A percentile compares a stretch with the other conserved stretches of the same genome.
These are phyloP conservation scores for Calonectria montana DNA, from an alignment of 2,329 filamentous ascomycete species.

Conservation along the genomic window DNA sequence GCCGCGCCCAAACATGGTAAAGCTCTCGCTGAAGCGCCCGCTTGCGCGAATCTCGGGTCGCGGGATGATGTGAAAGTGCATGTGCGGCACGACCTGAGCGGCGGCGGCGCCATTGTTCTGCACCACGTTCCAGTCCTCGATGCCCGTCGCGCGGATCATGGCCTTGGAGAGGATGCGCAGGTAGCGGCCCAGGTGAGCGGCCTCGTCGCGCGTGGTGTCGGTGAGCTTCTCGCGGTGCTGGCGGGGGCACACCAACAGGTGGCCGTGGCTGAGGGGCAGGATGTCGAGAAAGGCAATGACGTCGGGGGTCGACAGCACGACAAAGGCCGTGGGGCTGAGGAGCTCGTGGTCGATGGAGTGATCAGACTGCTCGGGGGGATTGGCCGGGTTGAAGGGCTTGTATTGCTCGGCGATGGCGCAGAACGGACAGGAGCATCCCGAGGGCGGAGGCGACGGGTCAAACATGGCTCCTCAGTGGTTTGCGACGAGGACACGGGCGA, in stretches of 20 bases:
- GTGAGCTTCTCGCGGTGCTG: slow-evolving; percentile 82
- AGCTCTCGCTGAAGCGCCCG: slow-evolving; percentile 69
- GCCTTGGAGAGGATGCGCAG: slow-evolving; percentile 80
- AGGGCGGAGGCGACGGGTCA: slow-evolving; percentile 50
- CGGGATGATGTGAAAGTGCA: slow-evolving; percentile 95
- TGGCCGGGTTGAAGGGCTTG: slow-evolving; percentile 56
- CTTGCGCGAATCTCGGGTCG: slow-evolving; percentile 74
- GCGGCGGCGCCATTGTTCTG: slow-evolving; percentile 94
- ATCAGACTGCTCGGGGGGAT: slow-evolving; percentile 54
- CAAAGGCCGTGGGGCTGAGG: slow-evolving; percentile 61
- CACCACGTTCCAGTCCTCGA: slow-evolving; percentile 93
- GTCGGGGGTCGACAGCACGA: slow-evolving; percentile 82
- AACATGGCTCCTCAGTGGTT: slow-evolving; percentile 40
- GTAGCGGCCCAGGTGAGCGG: slow-evolving; percentile 73
- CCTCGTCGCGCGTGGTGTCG: slow-evolving; percentile 73
- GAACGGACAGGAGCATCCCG: slow-evolving; percentile 65
- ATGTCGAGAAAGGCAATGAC: slow-evolving; percentile 94
- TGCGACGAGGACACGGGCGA: neutral
- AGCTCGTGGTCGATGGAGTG: slow-evolving; percentile 45
- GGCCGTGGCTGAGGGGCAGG: slow-evolving; percentile 84
- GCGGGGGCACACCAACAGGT: slow-evolving; percentile 85
- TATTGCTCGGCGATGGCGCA: slow-evolving; percentile 68
- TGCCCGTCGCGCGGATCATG: slow-evolving; percentile 74
- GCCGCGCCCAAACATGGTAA: slow-evolving; percentile 86
- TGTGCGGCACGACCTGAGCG: slow-evolving; percentile 91